Base-by-base conservation (phyloP, 805 yeast genomes). In the Lipomyces yamanashiensis region DNA sequence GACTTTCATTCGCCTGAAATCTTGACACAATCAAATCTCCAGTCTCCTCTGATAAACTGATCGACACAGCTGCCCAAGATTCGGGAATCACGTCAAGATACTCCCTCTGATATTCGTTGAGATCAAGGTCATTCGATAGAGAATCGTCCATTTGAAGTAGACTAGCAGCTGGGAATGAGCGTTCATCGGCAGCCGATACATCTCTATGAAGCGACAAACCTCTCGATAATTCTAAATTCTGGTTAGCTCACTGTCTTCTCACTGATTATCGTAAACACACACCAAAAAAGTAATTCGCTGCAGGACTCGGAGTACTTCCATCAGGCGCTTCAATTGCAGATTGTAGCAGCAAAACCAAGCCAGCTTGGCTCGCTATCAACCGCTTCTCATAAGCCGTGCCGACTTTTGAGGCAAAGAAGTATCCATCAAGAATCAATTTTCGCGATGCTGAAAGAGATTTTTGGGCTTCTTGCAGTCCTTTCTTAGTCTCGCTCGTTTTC, bases 11-110 rank as follows among this genome's bases (percentile, higher is more conserved):
- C 1, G 76, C 69, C 34, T 76, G 79, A 44, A 78, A 73, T 64
- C 83, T 80, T 3, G 88, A 75, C 2, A 91, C 62, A 0, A 87
- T 66, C 34, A 92, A 75, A 71, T 85, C 87, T 0, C 87, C 88
- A 8, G 87, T 81, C 8, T 78, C 70, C 0, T 83, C 76, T 66
- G 90, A 85, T 8, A 84, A 71, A 69, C 87, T 92, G 28, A 92
- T 74, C 0, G 87, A 79, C 0, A 90, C 75, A 0, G 87, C 81
- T 2, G 79, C 70, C 92, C 92, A 88, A 21, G 75, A 73, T 0
- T 73, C 61, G 0, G 89, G 89, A 7, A 83, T 63, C 0, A 61
- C 37, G 58, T 61, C 52, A 3, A 69, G 58, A 53, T 59, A 62
- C n/a, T 59, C 49, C 39, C 47, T 33, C 33, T 64, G 68, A 45